Percentiles rank a stretch among this genome's conserved stretches.
These are phyloP conservation scores for Colletotrichum sp. DNA, from an alignment of 2,329 filamentous ascomycete genomes.

Conservation along the genomic window DNA sequence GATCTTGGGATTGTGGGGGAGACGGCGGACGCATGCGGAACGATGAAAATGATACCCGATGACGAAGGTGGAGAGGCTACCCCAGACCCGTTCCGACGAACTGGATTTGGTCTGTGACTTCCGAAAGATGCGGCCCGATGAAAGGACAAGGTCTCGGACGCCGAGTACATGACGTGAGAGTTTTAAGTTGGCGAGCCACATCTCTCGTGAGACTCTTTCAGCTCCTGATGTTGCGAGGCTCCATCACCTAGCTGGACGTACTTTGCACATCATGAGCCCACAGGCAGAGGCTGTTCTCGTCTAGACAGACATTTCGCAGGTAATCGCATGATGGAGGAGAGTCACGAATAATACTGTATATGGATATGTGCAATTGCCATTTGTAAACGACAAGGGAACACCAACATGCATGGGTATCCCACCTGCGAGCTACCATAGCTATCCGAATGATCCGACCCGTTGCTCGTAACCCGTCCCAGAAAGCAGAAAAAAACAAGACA, in stretches of 20 bases:
- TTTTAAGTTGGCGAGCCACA: background rate
- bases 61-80: background rate
- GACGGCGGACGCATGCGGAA: background rate
- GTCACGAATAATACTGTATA: background rate
- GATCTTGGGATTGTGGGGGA: background rate
- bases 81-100: background rate
- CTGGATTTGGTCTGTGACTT: background rate
- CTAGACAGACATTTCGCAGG: background rate
- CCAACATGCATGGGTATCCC: slow-evolving; percentile 16
- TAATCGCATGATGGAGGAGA: background rate
- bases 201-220: background rate
- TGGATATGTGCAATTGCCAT: slow-evolving; percentile 18
- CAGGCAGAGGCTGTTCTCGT: background rate
- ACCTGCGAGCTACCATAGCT: slow-evolving; percentile 17
- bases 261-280: background rate
- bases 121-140: background rate
- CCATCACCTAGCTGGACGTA: background rate
- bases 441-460: slow-evolving; percentile 20
- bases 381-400: slow-evolving; percentile 18
- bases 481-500: background rate
- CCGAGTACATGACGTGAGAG: background rate
- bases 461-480: slow-evolving; percentile 21
- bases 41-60: slow-evolving; percentile 7
- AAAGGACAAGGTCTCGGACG: background rate
- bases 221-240: background rate